phyloP scores from a whole-genome alignment of 2,329 filamentous ascomycete genomes.

The Chrysoporthe puriensis region DNA sequence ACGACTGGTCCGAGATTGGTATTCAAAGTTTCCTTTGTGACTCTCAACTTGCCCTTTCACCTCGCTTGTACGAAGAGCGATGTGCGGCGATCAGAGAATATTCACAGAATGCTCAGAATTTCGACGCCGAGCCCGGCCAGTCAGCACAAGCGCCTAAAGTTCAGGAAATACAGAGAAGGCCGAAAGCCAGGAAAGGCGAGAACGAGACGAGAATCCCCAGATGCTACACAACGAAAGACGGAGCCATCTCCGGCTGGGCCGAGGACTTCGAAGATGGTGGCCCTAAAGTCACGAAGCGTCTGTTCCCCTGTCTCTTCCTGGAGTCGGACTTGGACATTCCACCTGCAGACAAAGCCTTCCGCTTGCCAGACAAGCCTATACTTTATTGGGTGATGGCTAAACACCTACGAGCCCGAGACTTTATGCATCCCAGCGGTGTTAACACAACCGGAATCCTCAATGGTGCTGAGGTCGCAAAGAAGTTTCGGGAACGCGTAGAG shows the following conservation, averaged over 20 bases:
- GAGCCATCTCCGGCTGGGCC: neutral
- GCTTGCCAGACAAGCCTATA: neutral
- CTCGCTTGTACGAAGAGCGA: neutral
- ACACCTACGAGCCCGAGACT: neutral
- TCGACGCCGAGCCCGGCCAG: neutral
- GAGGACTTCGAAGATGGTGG: neutral
- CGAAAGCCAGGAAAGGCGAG: neutral
- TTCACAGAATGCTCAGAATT: too few relatives aligned
- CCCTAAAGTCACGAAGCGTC: neutral
- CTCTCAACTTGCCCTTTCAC: neutral
- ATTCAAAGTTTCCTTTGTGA: neutral
- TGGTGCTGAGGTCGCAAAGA: neutral
- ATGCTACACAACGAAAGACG: slow-evolving; percentile 3
- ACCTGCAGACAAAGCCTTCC: neutral
- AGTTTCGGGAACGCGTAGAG: neutral
- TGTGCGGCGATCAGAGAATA: neutral
- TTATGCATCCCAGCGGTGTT: neutral
- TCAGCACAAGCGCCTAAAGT: neutral
- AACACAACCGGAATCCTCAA: neutral
- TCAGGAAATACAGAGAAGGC: neutral
- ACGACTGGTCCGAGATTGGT: neutral
- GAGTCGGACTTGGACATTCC: neutral
- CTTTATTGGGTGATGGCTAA: neutral
- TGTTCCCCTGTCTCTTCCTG: slow-evolving; percentile 9
- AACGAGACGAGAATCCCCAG: neutral